A percentile compares a stretch with the other conserved stretches of the same genome.
Conservation (phyloP, 2,329 filamentous ascomycete species). For the Nemania bipapillata region DNA sequence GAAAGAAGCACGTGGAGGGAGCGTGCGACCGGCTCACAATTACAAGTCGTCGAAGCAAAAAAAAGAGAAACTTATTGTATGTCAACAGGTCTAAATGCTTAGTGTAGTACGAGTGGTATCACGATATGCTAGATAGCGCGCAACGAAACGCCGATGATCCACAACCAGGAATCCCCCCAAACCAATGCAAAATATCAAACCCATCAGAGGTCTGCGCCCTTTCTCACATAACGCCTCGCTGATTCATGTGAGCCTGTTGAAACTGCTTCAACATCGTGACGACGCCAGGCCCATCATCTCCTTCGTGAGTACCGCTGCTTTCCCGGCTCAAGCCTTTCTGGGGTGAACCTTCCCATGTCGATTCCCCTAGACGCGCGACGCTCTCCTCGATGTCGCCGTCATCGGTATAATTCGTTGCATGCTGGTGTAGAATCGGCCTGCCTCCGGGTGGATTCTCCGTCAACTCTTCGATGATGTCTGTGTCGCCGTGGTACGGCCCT, state of each 20-base stretch:
- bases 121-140: slow-evolving; percentile 25
- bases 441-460: slow-evolving; percentile 58
- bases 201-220: not conserved
- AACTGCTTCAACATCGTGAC: slow-evolving; percentile 69
- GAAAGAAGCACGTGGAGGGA: not conserved
- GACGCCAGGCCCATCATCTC: slow-evolving; percentile 65
- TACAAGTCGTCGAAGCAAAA: not conserved
- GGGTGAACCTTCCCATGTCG: slow-evolving; percentile 69
- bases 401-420: slow-evolving; percentile 63
- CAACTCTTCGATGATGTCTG: slow-evolving; percentile 67
- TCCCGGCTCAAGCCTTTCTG: slow-evolving; percentile 63
- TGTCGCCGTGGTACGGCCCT: slow-evolving; percentile 60
- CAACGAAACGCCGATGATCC: slow-evolving; percentile 17
- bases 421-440: slow-evolving; percentile 52
- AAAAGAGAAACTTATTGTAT: no score
- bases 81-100: slow-evolving; percentile 14
- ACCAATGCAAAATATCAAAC: slow-evolving; percentile 14
- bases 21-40: not conserved
- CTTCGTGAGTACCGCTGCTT: slow-evolving; percentile 59
- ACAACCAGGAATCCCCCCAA: slow-evolving; percentile 1
- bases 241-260: slow-evolving; percentile 66
- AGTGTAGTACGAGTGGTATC: slow-evolving; percentile 28
- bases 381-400: slow-evolving; percentile 68
- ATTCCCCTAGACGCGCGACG: slow-evolving; percentile 65
- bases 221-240: slow-evolving; percentile 54